Evolutionary conservation across 2,329 filamentous ascomycete species (phyloP), one percentile per base, ranked within the genome.

Genomic region (Fusarium agapanthi): DNA sequence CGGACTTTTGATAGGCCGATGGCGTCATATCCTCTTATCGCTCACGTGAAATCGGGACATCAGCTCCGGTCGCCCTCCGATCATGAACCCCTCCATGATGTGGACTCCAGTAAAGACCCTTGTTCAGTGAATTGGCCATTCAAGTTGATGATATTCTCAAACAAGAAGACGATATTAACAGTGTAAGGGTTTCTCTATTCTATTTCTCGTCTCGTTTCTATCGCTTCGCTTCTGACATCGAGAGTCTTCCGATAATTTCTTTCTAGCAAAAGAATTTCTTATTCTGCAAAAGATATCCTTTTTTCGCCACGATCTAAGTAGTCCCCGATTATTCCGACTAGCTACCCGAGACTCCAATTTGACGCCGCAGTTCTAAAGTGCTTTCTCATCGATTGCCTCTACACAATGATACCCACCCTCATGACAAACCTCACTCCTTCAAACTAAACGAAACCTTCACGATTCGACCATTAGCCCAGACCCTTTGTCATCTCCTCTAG

Each of bases 381-480:
- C 58, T 47, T 83, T 79, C 70, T 72, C 74, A 60, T 82, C 79
- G 62, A 67, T 81, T 80, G 50, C 79, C 79, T 79, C 77, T 82
- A 84, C 83, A 82, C 83, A 80, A 89, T 89, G 88, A 87, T 83
- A 86, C 85, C 86, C 87, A 86, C 86, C 85, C 88, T 86, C 79
- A 80, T 81, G 83, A 83, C 80, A 77, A 79, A 75, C 78, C 79
- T 81, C 76, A 79, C 80, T 65, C 62, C 78, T 68, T 61, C 65
- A 79, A 73, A 73, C 60, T 68, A 44, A 56, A 54, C 44, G 16
- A 60, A 65, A 41, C 44, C 41, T 50, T 59, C 26, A 55, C 57
- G 32, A 67, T 41, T 34, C 26, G 34, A 24, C 37, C 9, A 41
- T 58, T 43, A 40, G 58, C 28, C 34, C 61, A 24, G 45, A 37